Base-by-base conservation (phyloP, 208 protist species). In the Leishmania tropica region DNA sequence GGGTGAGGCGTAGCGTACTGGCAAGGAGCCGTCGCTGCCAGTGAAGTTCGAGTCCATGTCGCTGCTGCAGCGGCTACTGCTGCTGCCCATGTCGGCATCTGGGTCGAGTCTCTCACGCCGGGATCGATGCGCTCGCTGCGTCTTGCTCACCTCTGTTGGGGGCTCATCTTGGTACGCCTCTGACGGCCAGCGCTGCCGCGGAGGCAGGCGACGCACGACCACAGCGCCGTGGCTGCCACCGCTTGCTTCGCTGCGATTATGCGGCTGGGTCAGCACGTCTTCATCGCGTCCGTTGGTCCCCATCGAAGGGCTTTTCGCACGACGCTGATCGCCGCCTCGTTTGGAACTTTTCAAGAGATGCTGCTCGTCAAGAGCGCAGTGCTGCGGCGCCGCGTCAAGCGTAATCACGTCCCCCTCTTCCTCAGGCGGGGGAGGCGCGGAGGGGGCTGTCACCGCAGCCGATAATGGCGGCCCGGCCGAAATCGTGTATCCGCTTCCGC, bases 21-120 rank as follows among this genome's bases (percentile, higher is more conserved):
- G 31, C 4, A n/a, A 58, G 35, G 48, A 58, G 70, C 71, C 65
- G 54, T 84, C 70, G 56, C 76, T 84, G 73, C 7, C 51, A n/a
- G 35, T 76, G 47, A 31, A 21, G 51, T 11, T 60, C 35, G 47
- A 56, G 35, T 64, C 51, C 17, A 13, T 47, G 75, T 65, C 56
- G 15, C 76, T 80, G 81, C 76, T 58, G 60, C 21, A 37, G 8
- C 19, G 40, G 19, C 53, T 78, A 17, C 21, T 13, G 78, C 51
- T 78, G 58, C 82, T 85, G 37, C 78, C 82, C 82, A 85, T 85
- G 54, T 85, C 82, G 35, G 81, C 82, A 64, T 85, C 82, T 47
- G 82, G 82, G 74, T 85, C 82, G 47, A 85, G 72, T 13, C 74
- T 79, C 37, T 85, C 82, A 31, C 82, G 82, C 53, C n/a, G 45